Evolutionary conservation across 345 rosid species (phyloP).

Genomic region (Ailanthus altissimus): DNA sequence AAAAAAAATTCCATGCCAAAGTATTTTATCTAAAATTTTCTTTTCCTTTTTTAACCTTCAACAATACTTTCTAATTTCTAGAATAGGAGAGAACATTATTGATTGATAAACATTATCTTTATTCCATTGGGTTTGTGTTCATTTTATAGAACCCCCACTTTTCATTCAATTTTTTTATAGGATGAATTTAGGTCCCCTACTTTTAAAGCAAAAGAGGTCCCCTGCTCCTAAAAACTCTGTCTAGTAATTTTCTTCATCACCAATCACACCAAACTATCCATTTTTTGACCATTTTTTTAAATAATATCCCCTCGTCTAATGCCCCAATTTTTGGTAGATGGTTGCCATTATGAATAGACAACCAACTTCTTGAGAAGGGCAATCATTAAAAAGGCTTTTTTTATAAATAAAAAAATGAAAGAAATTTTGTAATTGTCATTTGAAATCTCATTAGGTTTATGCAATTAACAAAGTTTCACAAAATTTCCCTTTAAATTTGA

Average conservation of each 20-base stretch:
- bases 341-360: background rate
- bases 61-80: background rate
- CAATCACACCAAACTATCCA: conserved; percentile 9
- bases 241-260: conserved; percentile 17
- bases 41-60: background rate
- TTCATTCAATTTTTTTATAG: background rate
- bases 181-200: background rate
- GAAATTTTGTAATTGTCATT: too few relatives aligned
- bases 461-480: too few relatives aligned
- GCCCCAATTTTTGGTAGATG: background rate
- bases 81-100: background rate
- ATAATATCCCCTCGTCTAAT: background rate
- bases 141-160: conserved; percentile 7
- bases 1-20: too few relatives aligned
- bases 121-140: background rate
- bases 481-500: too few relatives aligned
- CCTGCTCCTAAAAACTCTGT: conserved; percentile 5
- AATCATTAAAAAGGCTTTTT: background rate
- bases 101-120: background rate
- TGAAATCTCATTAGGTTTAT: too few relatives aligned
- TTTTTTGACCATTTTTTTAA: background rate
- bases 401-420: too few relatives aligned
- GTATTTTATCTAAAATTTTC: background rate
- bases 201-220: conserved; percentile 16
- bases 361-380: background rate